A percentile compares a stretch with the other conserved stretches of the same genome.
Evolutionary conservation across 2,329 filamentous ascomycete genomes (phyloP).

Genomic region (Aspergillus udagawae): DNA sequence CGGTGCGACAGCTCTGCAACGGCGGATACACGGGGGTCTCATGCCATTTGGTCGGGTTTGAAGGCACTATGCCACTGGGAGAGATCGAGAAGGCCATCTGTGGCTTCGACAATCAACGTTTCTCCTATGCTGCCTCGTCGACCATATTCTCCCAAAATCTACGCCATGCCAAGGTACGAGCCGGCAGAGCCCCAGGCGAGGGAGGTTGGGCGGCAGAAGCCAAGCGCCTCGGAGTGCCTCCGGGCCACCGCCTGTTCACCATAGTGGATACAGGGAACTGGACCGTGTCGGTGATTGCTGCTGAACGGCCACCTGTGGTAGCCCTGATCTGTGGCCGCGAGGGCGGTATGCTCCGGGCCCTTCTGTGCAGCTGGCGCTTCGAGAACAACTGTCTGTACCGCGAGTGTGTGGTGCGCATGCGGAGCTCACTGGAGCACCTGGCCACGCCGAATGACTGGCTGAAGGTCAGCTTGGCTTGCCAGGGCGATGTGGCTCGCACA

Average conservation of each 20-base stretch:
- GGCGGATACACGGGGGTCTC: conserved; percentile 4
- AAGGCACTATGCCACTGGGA: conserved; percentile 10
- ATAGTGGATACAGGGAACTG: conserved; percentile 30
- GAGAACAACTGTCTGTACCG: conserved; percentile 14
- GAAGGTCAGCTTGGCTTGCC: conserved; percentile 14
- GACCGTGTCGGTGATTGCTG: conserved; percentile 27
- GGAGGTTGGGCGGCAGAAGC: neutral
- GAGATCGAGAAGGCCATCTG: conserved; percentile 12
- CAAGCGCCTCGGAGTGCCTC: conserved; percentile 1
- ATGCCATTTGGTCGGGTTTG: conserved; percentile 12
- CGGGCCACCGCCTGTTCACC: conserved; percentile 25
- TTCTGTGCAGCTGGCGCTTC: conserved; percentile 23
- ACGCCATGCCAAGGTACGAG: neutral
- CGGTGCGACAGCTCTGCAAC: conserved; percentile 14
- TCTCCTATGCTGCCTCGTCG: conserved; percentile 12
- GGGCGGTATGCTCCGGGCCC: conserved; percentile 28
- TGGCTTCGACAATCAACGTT: conserved; percentile 11
- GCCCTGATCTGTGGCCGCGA: conserved; percentile 27
- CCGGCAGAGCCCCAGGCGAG: conserved; percentile 2
- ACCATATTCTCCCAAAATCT: conserved; percentile 10
- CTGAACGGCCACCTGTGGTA: conserved; percentile 26
- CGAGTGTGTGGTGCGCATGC: conserved; percentile 15
- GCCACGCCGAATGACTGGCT: conserved; percentile 13
- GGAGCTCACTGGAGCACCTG: conserved; percentile 10
- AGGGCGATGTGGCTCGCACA: conserved; percentile 5